Base-by-base conservation (phyloP, 768 basidiomycete genomes). In the Psilocybe cyanescens region DNA sequence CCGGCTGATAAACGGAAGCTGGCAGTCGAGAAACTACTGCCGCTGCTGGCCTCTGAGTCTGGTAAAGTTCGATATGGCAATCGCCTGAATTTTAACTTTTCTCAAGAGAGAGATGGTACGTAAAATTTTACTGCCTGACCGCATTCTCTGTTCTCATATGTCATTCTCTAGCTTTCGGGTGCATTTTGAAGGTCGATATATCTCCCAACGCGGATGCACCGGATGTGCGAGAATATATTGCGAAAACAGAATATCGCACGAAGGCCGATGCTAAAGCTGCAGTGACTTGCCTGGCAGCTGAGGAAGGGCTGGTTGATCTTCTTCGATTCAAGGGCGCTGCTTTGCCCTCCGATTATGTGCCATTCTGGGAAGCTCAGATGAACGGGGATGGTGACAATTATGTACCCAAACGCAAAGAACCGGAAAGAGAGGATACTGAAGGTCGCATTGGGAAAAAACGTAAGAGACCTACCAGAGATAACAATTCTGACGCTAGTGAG, bases 181-280 rank as follows among this genome's bases (percentile, higher is more conserved):
- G 84, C 46, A 80, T 73, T 1, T 51, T 91, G 61, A 72, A 70
- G 1, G 69, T 87, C 31, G 73, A 78, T 41, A 65, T 86, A 14
- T 78, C 75, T 3, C 62, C 72, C 17, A 55, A 73, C 2, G 65
- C 75, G 1, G 54, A 65, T 14, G 50, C 72, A 19, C 76, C 74
- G 1, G 76, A 82, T 55, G 64, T 73, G n/a, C 77, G 76, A 33
- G 71, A 71, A 55, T 91, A 83, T 68, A 69, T 71, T 0, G 83
- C 82, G 7, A 72, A 79, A 6, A 69, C 75, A 8, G 79, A 84
- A 59, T 89, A 88, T 68, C 77, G 81, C 45, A 82, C 75, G 30
- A 87, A 86, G 65, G 75, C 76, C 14, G 89, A 91, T 62, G 89
- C 89, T 4, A 88, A 83, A 69, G 74, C 79, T 14, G 88, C 85